Base-by-base conservation (phyloP, 2,329 filamentous ascomycete species). In the Alternaria atra region DNA sequence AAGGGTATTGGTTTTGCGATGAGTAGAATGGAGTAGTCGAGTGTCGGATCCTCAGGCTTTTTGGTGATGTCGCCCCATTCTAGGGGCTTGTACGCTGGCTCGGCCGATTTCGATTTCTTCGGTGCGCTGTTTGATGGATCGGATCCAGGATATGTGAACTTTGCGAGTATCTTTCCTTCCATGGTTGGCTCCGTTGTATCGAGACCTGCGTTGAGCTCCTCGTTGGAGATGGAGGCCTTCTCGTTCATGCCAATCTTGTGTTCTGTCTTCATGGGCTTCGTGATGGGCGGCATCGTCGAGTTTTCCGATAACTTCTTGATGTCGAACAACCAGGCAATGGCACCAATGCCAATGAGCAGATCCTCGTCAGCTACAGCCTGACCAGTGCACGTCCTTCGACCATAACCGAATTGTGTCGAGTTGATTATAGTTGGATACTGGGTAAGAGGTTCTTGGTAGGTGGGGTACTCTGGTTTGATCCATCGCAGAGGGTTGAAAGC, bases 381-480 rank as follows among this genome's bases (percentile, higher is more conserved):
- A 5, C 81, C 81, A 52, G 80, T 80, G 67, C 81, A 82, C 6
- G 77, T 73, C 30, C 86, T 79, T 46, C 85, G 80, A 2, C 85
- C 85, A 73, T 85, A 86, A 15, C 85, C 85, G 58, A 87, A 87
- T 32, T 84, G 82, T 8, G 81, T 81, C 71, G 83, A 81, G 68
- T 84, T 85, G 61, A 84, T 83, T 58, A 86, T 81, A 55, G 83
- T 86, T 4, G 84, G 85, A 57, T 79, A 84, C 39, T 82, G 76
- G 1, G 80, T 82, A 12, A 85, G 79, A 2, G 84, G 84, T 63
- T 84, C 84, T 64, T 80, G 81, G 67, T 82, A 87, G 0, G 82
- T 85, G n/a, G 84, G 84, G 72, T 80, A 86, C 12, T 77, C 76
- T 1, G 83, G 79, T 34, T 85, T 79, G 77, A 94, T 93, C 85